Evolutionary conservation across 371 early-diverging fungal species (phyloP), one percentile per base, ranked within the genome.

Genomic region (Lichtheimia ornata): DNA sequence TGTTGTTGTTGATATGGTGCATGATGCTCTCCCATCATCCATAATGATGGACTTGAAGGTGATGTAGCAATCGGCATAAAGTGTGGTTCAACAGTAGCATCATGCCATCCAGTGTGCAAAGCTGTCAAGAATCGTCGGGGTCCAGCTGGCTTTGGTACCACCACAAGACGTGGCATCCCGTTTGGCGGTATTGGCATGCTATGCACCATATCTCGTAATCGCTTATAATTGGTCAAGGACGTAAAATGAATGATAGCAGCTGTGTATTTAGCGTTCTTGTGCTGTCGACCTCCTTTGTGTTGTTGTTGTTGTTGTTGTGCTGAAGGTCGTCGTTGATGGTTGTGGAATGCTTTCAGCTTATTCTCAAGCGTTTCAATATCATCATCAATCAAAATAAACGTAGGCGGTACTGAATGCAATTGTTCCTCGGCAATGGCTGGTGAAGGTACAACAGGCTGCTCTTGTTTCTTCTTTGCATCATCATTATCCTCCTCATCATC

Each of bases 81-180:
- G 3, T 82, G 76, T 9, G 84, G 86, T 50, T 85, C 85, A 14
- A 87, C 74, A 18, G 77, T 63, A 0, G 83, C 79, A 51, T 79
- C 76, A 58, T 76, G 67, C 69, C 86, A 81, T 15, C 84, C 86
- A 0, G 87, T 86, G 65, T 86, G 87, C 18, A 89, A 70, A 0
- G 88, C 87, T 1, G 86, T 84, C 56, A 89, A 61, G 25, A 86
- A 81, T 11, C 88, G 79, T n/a, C 87, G 74, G 4, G 89, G 89
- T 4, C 88, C 88, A n/a, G 84, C 87, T 0, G 89, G 89, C 57
- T 89, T 89, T 11, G 88, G 85, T 15, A 87, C 78, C 5, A 87
- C 87, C n/a, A 88, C 71, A 2, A 88, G 77, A 41, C 85, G 84
- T 7, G 86, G 85, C 56, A 81, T 66, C 5, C 66, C 54, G 41